Conservation (phyloP, 2,329 filamentous ascomycete genomes). For the Botrytis pseudocinerea region DNA sequence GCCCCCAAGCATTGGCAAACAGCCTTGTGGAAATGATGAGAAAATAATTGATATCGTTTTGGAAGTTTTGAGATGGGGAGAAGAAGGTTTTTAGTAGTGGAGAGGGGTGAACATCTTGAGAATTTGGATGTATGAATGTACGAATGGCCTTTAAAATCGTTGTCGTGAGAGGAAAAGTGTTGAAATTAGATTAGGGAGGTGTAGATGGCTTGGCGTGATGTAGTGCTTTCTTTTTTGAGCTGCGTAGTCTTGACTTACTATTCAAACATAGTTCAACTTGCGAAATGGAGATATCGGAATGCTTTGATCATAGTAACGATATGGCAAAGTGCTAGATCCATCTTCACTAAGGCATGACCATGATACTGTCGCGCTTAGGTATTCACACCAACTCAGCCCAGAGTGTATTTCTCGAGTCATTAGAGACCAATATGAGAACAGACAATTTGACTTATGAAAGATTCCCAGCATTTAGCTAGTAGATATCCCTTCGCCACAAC, state of each 20-base stretch:
- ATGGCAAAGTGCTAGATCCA: background rate
- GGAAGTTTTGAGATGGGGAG: background rate
- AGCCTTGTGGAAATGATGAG: background rate
- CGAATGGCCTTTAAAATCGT: background rate
- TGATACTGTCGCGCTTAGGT: background rate
- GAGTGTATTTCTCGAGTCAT: background rate
- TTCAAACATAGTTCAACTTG: background rate
- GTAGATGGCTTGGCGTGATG: background rate
- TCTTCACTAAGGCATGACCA: background rate
- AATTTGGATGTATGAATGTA: background rate
- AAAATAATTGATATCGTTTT: background rate
- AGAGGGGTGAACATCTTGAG: background rate
- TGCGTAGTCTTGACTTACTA: background rate
- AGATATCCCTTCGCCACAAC: background rate
- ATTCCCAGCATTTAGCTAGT: background rate
- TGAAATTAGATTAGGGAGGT: background rate
- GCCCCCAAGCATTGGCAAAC: background rate
- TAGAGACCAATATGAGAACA: background rate
- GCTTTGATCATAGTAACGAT: background rate
- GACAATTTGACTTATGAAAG: background rate
- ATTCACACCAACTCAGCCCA: background rate
- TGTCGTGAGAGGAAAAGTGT: background rate
- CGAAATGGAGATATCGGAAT: background rate
- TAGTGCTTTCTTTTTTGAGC: too few species aligned
- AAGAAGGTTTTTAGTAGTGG: background rate